Base-by-base conservation (phyloP, 345 rosid species). In the Citrus reticulata region DNA sequence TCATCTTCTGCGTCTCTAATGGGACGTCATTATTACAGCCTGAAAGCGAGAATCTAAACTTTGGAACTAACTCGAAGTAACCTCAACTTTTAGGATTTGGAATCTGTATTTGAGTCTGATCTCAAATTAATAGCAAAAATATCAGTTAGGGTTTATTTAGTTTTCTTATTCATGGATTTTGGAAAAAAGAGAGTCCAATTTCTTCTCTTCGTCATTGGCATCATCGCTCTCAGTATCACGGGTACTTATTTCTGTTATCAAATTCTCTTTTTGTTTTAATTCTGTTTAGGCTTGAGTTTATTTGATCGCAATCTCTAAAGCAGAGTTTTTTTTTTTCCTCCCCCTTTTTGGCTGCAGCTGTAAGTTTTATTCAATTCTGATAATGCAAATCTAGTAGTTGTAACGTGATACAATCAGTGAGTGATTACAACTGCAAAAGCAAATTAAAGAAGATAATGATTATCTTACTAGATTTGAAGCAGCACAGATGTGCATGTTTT, bases 141-240 rank as follows among this genome's bases (percentile, higher is more conserved):
- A 32, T 54, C 58, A 54, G 17, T 0, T 63, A 19, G 20, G 24
- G 20, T 8, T 32, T 65, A 0, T 65, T 65, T 14, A 19, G 46
- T 35, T 66, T 35, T 66, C 25, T 34, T 66, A 22, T 20, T 66
- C 67, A 93, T 95, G 93, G 94, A 91, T 88, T 77, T 95, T 70
- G 83, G 85, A 73, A 86, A 73, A 57, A 84, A 79, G 80, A 83
- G 93, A 70, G 77, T 90, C 37, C 92, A 75, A 68, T 58, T 93
- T 78, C 79, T 91, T 7, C 68, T 88, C 84, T 42, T 84, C 78
- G 77, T 88, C 55, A 83, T 75, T 65, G 98, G 93, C 68, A 64
- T 92, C 83, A 49, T 90, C 75, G 80, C 78, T 73, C 98, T 95
- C 68, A 90, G 99, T 72, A 80, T 92, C 80, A 82, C 93, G 63